Evolutionary conservation across 352 stramenopile genomes (phyloP).

Genomic region (Detonula confervacea): DNA sequence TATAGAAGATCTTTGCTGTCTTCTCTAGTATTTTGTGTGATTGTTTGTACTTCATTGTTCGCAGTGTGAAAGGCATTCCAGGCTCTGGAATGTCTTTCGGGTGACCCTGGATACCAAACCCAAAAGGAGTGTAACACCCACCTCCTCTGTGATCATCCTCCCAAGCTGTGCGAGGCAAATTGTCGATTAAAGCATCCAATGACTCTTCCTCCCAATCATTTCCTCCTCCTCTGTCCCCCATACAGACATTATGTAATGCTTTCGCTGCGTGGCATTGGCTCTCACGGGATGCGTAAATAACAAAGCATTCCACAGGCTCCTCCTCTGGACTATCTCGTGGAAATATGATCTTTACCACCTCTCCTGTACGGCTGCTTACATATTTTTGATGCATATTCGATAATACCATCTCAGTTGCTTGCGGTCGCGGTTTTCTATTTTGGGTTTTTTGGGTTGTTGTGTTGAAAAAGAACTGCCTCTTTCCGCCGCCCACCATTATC

Average conservation of each 20-base stretch:
- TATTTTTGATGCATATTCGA: not conserved
- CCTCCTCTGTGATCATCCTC: too few species aligned
- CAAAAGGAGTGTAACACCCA: too few species aligned
- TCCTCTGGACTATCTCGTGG: not conserved
- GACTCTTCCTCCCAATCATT: not conserved
- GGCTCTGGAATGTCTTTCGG: not conserved
- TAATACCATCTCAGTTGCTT: not conserved
- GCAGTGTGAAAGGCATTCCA: not conserved
- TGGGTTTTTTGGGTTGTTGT: not conserved
- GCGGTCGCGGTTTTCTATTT: not conserved
- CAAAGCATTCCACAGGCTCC: not conserved
- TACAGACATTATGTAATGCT: not conserved
- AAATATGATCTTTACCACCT: not conserved
- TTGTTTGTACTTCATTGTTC: not conserved
- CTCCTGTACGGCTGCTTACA: not conserved
- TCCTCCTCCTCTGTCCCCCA: not conserved
- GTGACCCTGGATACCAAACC: too few species aligned
- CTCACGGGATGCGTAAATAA: not conserved
- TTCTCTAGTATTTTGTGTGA: not conserved
- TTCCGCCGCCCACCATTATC: not conserved
- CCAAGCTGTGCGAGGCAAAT: too few species aligned
- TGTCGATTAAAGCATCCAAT: not conserved
- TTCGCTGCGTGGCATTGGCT: not conserved
- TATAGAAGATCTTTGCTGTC: not conserved
- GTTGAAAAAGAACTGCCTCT: not conserved